phyloP scores from a whole-genome alignment of 2,329 filamentous ascomycete species.

The Beauveria sp. region DNA sequence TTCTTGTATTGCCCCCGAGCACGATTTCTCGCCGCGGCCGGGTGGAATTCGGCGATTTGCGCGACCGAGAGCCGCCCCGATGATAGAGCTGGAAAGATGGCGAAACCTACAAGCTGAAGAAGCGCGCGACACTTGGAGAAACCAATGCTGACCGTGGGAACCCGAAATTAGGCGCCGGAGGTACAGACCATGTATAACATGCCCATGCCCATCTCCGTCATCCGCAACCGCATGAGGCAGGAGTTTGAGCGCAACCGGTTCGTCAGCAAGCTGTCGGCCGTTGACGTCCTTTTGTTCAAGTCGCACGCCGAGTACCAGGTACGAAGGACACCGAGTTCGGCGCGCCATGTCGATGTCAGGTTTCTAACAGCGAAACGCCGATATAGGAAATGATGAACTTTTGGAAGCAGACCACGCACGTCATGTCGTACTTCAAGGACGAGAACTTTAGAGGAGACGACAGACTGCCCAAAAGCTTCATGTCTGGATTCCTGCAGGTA shows the following conservation, averaged over 20 bases:
- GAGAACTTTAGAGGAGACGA: constrained; percentile 71
- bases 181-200: constrained; percentile 97
- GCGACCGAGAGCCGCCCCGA: background rate
- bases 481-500: constrained; percentile 92
- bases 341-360: background rate
- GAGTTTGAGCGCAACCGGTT: constrained; percentile 96
- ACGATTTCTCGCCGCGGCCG: background rate
- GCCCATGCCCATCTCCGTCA: constrained; percentile 75
- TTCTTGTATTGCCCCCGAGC: background rate
- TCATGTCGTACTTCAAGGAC: constrained; percentile 93
- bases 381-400: constrained; percentile 92
- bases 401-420: constrained; percentile 94
- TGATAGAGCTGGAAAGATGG: background rate
- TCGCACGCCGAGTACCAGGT: constrained; percentile 95
- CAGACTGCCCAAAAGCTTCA: constrained; percentile 80
- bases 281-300: constrained; percentile 86
- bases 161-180: constrained; percentile 68
- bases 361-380: background rate
- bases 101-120: background rate
- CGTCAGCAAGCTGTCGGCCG: constrained; percentile 78
- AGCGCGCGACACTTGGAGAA: background rate
- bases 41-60: background rate
- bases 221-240: constrained; percentile 90
- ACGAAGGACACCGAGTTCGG: constrained; percentile 19
- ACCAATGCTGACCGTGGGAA: constrained; percentile 11